phyloP scores from a whole-genome alignment of 495 filamentous ascomycete genomes.

The Lepidopterella palustris region DNA sequence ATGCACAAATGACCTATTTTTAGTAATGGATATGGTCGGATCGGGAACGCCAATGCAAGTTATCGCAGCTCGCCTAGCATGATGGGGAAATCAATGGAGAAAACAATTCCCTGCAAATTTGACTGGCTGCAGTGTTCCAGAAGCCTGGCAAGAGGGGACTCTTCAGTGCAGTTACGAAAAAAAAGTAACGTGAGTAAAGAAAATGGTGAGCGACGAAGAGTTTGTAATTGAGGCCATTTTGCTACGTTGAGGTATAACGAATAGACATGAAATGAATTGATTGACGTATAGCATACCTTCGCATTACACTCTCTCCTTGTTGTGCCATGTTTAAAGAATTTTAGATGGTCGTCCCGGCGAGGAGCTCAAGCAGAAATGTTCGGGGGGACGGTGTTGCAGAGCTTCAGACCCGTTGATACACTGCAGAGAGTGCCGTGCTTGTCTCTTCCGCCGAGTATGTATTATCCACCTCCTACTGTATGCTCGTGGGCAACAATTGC shows the following conservation, averaged over 20 bases:
- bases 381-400: neutral
- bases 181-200: neutral
- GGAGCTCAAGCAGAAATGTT: neutral
- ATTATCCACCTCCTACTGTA: neutral
- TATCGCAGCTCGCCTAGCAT: conserved; percentile 25
- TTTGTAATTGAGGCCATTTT: too few species aligned
- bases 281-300: conserved; percentile 29
- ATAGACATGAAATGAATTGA: neutral
- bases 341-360: neutral
- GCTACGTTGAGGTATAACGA: neutral
- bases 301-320: conserved; percentile 36
- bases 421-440: neutral
- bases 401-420: neutral
- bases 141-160: neutral
- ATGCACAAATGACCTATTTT: conserved; percentile 25
- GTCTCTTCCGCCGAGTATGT: neutral
- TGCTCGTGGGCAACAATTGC: neutral
- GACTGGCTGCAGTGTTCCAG: neutral
- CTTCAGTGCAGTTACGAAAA: neutral
- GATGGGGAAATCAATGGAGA: neutral
- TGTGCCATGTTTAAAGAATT: conserved; percentile 33
- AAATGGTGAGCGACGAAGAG: neutral
- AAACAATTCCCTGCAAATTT: neutral
- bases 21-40: conserved; percentile 21
- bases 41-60: conserved; percentile 30